Evolutionary conservation across 2,329 filamentous ascomycete genomes (phyloP), one percentile per base, ranked within the genome.

Genomic region (Penicillium sp.): DNA sequence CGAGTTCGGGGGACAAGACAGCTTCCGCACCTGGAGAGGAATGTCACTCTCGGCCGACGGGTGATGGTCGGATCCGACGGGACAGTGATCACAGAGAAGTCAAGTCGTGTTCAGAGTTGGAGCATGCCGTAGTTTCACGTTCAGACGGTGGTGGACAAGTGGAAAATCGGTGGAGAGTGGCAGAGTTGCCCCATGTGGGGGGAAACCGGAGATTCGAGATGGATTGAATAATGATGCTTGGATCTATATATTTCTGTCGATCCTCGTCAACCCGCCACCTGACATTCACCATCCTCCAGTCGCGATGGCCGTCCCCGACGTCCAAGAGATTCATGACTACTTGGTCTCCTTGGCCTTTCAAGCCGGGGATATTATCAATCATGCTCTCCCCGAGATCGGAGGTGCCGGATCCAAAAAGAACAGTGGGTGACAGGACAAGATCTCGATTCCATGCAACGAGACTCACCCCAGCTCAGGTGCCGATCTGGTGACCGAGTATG

Each of bases 401-500:
- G 54, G 50, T 13, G 55, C 62, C 3, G 62, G 57, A 18, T 70
- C 67, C 11, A 72, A 71, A 50, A 68, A 69, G 51, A 72, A 71
- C 51, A 68, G 66, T 69, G 43, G 29, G 58, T 54, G 9, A 26
- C 14, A 4, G 25, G 10, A 6, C 10, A 13, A 13, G 25, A 6
- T 6, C 11, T 16, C 10, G 28, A 12, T 30, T 8, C 18, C 15
- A 29, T 20, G 16, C 15, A 8, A 16, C 10, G 12, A 27, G 12
- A 27, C 25, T 27, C 25, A n/a, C n/a, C 25, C 11, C 25, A 6
- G 6, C 6, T n/a, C 18, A 75, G 73, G 73, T 36, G 75, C 75
- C 41, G 77, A 81, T 53, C 68, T 80, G 22, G 77, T 81, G 12
- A 81, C 77, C 6, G 74, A 80, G 61, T 80, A 77, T 40, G 77